Conservation (phyloP, 306 rosid genomes). For the Dryas octopetala region DNA sequence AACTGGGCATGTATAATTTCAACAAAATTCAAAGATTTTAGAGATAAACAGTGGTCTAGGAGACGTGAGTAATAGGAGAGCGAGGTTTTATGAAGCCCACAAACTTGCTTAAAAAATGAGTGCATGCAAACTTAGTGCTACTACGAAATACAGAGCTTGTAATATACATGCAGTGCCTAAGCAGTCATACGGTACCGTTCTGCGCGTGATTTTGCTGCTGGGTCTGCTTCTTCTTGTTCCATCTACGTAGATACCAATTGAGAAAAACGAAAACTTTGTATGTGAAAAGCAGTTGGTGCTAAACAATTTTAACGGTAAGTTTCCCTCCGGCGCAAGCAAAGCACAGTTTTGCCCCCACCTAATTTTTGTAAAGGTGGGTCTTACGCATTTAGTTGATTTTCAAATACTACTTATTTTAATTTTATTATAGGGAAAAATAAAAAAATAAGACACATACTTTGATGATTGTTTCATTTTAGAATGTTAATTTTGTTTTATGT, state of each 20-base stretch:
- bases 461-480: too few relatives aligned
- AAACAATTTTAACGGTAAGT: background rate
- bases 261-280: background rate
- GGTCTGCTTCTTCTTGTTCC: constrained; percentile 3
- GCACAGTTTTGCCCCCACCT: background rate
- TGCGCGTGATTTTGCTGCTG: background rate
- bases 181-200: constrained; percentile 9
- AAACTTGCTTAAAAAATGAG: constrained; percentile 50
- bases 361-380: too few relatives aligned
- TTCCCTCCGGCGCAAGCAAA: background rate
- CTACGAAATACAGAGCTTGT: background rate
- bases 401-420: too few relatives aligned
- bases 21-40: constrained; percentile 37
- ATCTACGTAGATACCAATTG: background rate
- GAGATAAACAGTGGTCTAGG: constrained; percentile 41
- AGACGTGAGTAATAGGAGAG: constrained; percentile 54
- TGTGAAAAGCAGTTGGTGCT: background rate
- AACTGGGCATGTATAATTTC: constrained; percentile 59
- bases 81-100: constrained; percentile 31
- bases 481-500: too few relatives aligned
- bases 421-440: too few relatives aligned
- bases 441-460: too few relatives aligned
- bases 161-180: background rate
- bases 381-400: too few relatives aligned
- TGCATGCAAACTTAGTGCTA: constrained; percentile 45